A percentile compares a stretch with the other conserved stretches of the same genome.
Conservation (phyloP, 495 filamentous ascomycete species). For the Zalerion maritima region DNA sequence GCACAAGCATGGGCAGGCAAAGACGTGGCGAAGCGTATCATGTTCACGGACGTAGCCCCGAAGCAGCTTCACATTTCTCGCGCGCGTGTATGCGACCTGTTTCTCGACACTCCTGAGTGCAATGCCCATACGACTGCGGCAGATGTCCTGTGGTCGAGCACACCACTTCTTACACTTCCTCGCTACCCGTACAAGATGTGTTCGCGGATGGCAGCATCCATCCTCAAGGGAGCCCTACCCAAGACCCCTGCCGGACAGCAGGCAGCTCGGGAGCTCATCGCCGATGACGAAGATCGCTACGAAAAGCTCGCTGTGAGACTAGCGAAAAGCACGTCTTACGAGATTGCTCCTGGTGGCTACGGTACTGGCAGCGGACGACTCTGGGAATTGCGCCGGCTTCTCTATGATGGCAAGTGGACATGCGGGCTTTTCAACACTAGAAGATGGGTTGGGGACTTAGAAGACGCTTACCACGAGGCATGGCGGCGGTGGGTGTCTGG, state of each 20-base stretch:
- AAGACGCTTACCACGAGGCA: slow-evolving; percentile 73
- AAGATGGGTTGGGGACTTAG: slow-evolving; percentile 85
- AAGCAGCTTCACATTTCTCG: slow-evolving; percentile 91
- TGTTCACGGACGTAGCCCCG: slow-evolving; percentile 93
- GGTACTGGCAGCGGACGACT: slow-evolving; percentile 53
- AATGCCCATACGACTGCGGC: slow-evolving; percentile 97
- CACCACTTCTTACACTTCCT: slow-evolving; percentile 86
- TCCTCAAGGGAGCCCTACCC: slow-evolving; percentile 78
- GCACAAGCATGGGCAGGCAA: slow-evolving; percentile 73
- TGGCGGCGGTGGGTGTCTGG: slow-evolving; percentile 81
- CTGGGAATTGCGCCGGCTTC: slow-evolving; percentile 57
- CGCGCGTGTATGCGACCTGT: slow-evolving; percentile 82
- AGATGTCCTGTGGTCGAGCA: slow-evolving; percentile 91
- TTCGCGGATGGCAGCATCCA: slow-evolving; percentile 90
- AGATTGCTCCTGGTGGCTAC: slow-evolving; percentile 22
- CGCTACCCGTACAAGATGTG: slow-evolving; percentile 98
- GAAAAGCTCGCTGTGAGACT: slow-evolving; percentile 66
- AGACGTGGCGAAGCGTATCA: slow-evolving; percentile 76
- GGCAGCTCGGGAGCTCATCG: slow-evolving; percentile 65
- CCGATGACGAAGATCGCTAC: slow-evolving; percentile 61
- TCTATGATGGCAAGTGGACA: slow-evolving; percentile 69
- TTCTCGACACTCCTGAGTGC: slow-evolving; percentile 95
- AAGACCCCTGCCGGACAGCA: slow-evolving; percentile 46
- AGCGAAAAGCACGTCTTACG: slow-evolving; percentile 52
- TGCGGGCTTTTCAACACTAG: slow-evolving; percentile 83